Evolutionary conservation across 768 basidiomycete genomes (phyloP), one percentile per base, ranked within the genome.

Genomic region (Tubosaeta sp.): DNA sequence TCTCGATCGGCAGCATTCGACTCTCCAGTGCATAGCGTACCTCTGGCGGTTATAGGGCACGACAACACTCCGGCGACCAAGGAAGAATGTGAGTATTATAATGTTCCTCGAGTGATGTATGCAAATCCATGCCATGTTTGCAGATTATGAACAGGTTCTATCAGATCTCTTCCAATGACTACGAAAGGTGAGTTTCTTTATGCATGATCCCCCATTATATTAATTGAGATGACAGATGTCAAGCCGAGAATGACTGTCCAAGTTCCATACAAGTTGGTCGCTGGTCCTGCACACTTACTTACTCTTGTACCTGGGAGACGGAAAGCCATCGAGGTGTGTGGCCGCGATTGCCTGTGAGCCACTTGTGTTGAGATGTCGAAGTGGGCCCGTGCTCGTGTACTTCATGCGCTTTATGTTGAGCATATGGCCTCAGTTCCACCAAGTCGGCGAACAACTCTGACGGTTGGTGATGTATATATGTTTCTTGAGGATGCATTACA

Each of bases 241-340:
- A 76, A 71, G 51, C 53, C 62, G 32, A 69, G 68, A 47, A 51
- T 49, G 22, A 55, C 59, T 18, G 27, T 56, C 16, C 60, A 58
- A 22, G 57, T 73, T 16, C 66, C 76, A 2, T 79, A 78, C 52
- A 71, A 64, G 38, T 59, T 76, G 32, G 70, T 68, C 5, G 46
- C 70, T 12, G 65, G 59, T 7, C 68, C 69, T 2, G 56, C 62
- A 9, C 71, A 74, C 4, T 60, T 76, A 6, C 59, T 65, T 6
- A 57, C 58, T 13, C 60, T 79, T 19, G 59, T 72, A 4, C 66
- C 67, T 41, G 77, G 77, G 29, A 72, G 74, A 36, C 69, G 74
- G 38, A 78, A 78, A 56, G 76, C 77, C 1, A 68, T 79, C 4
- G 78, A 78, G 67, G 77, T 77, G 27, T 32, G 73, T 58, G 35